Evolutionary conservation across 1,139 yeast species (phyloP).

Genomic region (Yamadazyma mexicana): DNA sequence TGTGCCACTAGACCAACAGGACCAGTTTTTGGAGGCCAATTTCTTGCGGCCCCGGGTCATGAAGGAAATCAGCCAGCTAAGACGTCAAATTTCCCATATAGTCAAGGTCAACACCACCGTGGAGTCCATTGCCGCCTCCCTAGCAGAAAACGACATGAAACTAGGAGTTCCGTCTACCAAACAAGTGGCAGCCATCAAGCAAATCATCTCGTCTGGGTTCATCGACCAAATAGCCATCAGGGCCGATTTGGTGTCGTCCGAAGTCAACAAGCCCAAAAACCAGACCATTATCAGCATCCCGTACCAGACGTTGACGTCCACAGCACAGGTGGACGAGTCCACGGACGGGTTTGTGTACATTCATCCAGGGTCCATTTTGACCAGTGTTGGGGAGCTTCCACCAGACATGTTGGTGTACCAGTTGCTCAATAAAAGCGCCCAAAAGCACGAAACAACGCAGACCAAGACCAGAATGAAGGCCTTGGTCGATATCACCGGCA

Average conservation of each 20-base stretch:
- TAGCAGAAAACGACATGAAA: conserved; percentile 44
- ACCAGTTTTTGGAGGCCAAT: conserved; percentile 53
- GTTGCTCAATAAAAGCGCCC: conserved; percentile 51
- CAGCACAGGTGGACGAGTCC: conserved; percentile 32
- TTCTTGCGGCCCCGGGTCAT: conserved; percentile 70
- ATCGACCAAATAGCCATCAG: conserved; percentile 88
- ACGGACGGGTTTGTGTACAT: conserved; percentile 62
- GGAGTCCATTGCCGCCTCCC: conserved; percentile 56
- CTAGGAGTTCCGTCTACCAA: conserved; percentile 65
- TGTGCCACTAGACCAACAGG: conserved; percentile 48
- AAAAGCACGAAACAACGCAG: conserved; percentile 28
- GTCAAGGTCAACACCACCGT: conserved; percentile 64
- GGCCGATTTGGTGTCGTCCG: conserved; percentile 76
- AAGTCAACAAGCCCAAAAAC: conserved; percentile 56
- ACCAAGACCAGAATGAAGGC: conserved; percentile 70
- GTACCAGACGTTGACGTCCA: conserved; percentile 67
- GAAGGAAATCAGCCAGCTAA: conserved; percentile 81
- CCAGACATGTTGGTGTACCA: conserved; percentile 77
- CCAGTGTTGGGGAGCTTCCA: conserved; percentile 58
- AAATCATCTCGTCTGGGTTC: conserved; percentile 91
- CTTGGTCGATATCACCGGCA: conserved; percentile 72
- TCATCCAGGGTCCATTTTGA: conserved; percentile 72
- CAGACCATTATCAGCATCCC: conserved; percentile 67
- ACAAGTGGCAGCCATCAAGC: conserved; percentile 81
- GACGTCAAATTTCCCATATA: conserved; percentile 75